Conservation (phyloP, 2,329 filamentous ascomycete species). For the Fusarium mexicanum region DNA sequence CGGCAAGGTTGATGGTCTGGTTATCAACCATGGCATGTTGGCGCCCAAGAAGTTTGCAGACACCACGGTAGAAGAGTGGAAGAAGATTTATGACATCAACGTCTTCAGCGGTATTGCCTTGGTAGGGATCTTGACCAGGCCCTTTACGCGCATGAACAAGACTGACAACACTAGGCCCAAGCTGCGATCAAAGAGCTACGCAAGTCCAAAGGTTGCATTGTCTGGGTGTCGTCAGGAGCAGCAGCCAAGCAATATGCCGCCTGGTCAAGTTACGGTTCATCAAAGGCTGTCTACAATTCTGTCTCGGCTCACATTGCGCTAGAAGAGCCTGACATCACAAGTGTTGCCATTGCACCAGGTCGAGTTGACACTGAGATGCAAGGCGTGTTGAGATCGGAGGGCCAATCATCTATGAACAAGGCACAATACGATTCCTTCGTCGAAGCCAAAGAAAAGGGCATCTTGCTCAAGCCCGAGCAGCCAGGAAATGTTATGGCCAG, state of each 20-base stretch:
- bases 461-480: conserved; percentile 81
- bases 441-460: conserved; percentile 74
- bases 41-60: conserved; percentile 79
- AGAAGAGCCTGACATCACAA: conserved; percentile 81
- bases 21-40: conserved; percentile 88
- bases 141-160: background rate
- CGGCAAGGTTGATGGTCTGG: conserved; percentile 78
- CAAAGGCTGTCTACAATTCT: conserved; percentile 87
- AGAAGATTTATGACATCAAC: conserved; percentile 80
- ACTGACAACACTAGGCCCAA: conserved; percentile 65
- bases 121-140: conserved; percentile 57
- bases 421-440: conserved; percentile 74
- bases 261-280: conserved; percentile 85
- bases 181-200: conserved; percentile 76
- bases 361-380: conserved; percentile 94
- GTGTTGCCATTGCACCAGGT: conserved; percentile 79
- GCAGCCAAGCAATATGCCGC: conserved; percentile 71
- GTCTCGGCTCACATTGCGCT: conserved; percentile 75
- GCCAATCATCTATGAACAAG: conserved; percentile 59
- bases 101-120: conserved; percentile 85
- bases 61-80: conserved; percentile 78
- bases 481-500: conserved; percentile 88
- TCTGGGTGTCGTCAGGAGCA: conserved; percentile 85
- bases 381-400: conserved; percentile 75
- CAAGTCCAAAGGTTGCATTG: conserved; percentile 72